Percentiles rank a stretch among this genome's conserved stretches.
Conservation (phyloP, 768 basidiomycete genomes). For the Phanerochaete sordida region DNA sequence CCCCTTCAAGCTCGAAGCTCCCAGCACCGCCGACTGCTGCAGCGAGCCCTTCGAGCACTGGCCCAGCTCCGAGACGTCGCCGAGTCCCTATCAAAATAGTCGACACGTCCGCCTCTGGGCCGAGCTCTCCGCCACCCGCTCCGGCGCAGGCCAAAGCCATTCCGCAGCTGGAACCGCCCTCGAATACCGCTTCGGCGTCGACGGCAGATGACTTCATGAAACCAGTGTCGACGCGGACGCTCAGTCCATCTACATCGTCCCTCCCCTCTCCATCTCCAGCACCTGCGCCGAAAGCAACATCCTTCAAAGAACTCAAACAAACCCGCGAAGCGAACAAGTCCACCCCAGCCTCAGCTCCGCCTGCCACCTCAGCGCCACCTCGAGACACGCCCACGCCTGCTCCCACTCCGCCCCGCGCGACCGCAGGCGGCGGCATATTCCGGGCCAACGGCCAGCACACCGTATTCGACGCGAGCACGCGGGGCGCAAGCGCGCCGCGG, state of each 20-base stretch:
- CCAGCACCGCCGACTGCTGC: too few species aligned
- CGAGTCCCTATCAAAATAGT: constrained; percentile 65
- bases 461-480: constrained; percentile 34
- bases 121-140: constrained; percentile 11
- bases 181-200: not conserved
- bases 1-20: constrained; percentile 1
- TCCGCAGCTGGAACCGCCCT: not conserved
- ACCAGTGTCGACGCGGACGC: constrained; percentile 36
- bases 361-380: not conserved
- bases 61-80: constrained; percentile 38
- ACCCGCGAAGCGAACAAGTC: constrained; percentile 38
- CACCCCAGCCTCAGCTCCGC: not conserved
- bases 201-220: constrained; percentile 28
- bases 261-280: constrained; percentile 2
- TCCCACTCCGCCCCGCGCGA: constrained; percentile 20
- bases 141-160: constrained; percentile 4
- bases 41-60: not conserved
- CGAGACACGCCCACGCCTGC: too few species aligned
- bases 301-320: constrained; percentile 59
- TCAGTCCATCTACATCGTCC: constrained; percentile 11
- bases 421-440: constrained; percentile 73
- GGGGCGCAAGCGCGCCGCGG: constrained; percentile 3
- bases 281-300: constrained; percentile 18
- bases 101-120: constrained; percentile 27
- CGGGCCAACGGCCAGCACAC: constrained; percentile 58